Evolutionary conservation across 768 basidiomycete species (phyloP).

Genomic region (Amanita inopinata): DNA sequence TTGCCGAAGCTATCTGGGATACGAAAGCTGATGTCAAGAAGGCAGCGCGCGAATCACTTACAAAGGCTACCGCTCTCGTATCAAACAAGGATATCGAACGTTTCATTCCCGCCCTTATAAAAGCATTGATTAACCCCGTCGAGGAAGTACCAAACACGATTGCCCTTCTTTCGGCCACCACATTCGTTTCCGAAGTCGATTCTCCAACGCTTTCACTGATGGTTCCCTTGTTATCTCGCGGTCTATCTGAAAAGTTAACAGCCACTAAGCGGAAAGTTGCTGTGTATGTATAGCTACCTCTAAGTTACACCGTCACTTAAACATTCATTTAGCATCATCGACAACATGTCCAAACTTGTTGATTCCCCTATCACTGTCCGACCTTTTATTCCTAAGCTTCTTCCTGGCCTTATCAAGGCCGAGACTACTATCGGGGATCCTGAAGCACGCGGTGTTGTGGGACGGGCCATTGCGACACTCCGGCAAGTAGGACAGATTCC

Average conservation of each 20-base stretch:
- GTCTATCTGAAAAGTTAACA: slow-evolving; percentile 89
- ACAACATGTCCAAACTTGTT: slow-evolving; percentile 98
- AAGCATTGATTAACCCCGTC: slow-evolving; percentile 96
- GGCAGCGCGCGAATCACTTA: slow-evolving; percentile 88
- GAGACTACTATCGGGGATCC: slow-evolving; percentile 94
- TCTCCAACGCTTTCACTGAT: slow-evolving; percentile 94
- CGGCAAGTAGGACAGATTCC: slow-evolving; percentile 93
- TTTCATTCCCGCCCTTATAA: slow-evolving; percentile 96
- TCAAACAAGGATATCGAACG: slow-evolving; percentile 98
- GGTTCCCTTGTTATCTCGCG: slow-evolving; percentile 92
- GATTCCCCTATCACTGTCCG: slow-evolving; percentile 92
- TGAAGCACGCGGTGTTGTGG: slow-evolving; percentile 90
- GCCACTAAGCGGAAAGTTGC: slow-evolving; percentile 97
- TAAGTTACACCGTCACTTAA: slow-evolving; percentile 13
- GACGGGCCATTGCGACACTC: slow-evolving; percentile 89
- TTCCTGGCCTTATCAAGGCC: slow-evolving; percentile 93
- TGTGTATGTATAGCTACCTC: slow-evolving; percentile 50
- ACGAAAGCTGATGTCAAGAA: slow-evolving; percentile 99
- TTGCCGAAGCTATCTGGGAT: slow-evolving; percentile 96
- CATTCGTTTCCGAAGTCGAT: slow-evolving; percentile 99
- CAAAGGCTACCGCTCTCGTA: slow-evolving; percentile 87
- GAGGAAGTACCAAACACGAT: slow-evolving; percentile 98
- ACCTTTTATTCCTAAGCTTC: slow-evolving; percentile 92
- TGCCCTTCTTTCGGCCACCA: slow-evolving; percentile 91
- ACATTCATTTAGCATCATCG: slow-evolving; percentile 57